phyloP scores from a whole-genome alignment of 352 stramenopile species.

The Pythium chondricola region DNA sequence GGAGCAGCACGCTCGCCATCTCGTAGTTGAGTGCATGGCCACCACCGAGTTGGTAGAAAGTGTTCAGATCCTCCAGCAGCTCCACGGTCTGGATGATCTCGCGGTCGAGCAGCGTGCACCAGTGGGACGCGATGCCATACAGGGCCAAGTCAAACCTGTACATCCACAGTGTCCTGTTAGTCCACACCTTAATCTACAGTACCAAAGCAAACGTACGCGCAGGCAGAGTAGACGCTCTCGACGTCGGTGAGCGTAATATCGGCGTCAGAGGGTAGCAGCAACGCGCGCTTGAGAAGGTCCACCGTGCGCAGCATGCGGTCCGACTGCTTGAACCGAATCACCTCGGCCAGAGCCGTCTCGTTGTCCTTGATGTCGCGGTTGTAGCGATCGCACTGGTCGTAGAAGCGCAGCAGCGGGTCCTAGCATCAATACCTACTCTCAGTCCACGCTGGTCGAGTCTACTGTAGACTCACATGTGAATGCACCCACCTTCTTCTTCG shows the following conservation, averaged over 20 bases:
- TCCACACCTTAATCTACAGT: no score
- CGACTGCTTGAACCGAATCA: neutral
- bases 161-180: neutral
- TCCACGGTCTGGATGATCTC: conserved; percentile 17
- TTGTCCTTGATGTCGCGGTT: conserved; percentile 40
- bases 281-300: neutral
- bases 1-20: conserved; percentile 18
- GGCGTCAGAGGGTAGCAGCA: neutral
- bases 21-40: conserved; percentile 23
- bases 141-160: conserved; percentile 10
- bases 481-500: conserved; percentile 6
- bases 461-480: no score
- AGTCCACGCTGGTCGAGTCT: no score
- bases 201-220: neutral
- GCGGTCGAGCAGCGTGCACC: conserved; percentile 16
- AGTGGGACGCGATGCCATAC: conserved; percentile 13
- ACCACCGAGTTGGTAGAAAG: conserved; percentile 10
- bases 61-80: conserved; percentile 19
- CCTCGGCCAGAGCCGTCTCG: neutral
- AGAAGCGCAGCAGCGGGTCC: conserved; percentile 46
- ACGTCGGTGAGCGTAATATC: neutral
- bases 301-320: neutral
- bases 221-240: conserved; percentile 3
- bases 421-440: no score
- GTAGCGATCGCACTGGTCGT: conserved; percentile 50